phyloP scores from a whole-genome alignment of 441 rosid species.

The Omphalea diandra region DNA sequence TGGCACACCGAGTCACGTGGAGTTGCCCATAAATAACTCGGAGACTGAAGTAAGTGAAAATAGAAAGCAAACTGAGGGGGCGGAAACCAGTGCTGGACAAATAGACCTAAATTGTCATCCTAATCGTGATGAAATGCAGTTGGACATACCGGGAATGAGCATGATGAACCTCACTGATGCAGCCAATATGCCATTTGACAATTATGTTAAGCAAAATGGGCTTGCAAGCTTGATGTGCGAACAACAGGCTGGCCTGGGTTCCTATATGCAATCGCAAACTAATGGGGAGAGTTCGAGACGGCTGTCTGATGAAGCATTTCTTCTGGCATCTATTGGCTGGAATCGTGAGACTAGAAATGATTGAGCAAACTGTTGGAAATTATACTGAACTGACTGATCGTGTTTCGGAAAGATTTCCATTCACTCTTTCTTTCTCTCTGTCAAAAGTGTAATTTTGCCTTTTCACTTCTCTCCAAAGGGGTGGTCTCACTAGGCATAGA shows the following conservation, averaged over 20 bases:
- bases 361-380: conserved; percentile 17
- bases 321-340: conserved; percentile 40
- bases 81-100: conserved; percentile 39
- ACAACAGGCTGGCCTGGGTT: conserved; percentile 26
- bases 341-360: conserved; percentile 24
- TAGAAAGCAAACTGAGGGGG: conserved; percentile 35
- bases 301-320: conserved; percentile 39
- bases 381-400: conserved; percentile 20
- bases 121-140: conserved; percentile 38
- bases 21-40: conserved; percentile 19
- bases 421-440: not conserved
- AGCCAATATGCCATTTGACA: conserved; percentile 23
- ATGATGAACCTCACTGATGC: conserved; percentile 32
- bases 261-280: conserved; percentile 26
- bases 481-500: conserved; percentile 5
- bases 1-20: conserved; percentile 19
- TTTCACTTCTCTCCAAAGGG: conserved; percentile 6
- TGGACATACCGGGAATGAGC: conserved; percentile 25
- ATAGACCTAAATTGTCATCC: conserved; percentile 63
- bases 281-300: conserved; percentile 33
- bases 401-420: conserved; percentile 17
- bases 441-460: not conserved
- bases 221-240: conserved; percentile 29
- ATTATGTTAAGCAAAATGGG: conserved; percentile 29
- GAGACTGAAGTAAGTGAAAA: conserved; percentile 37